A percentile compares a stretch with the other conserved stretches of the same genome.
phyloP scores from a whole-genome alignment of 202 grass and related monocot genomes.

The Cymbopogon flexuosus region DNA sequence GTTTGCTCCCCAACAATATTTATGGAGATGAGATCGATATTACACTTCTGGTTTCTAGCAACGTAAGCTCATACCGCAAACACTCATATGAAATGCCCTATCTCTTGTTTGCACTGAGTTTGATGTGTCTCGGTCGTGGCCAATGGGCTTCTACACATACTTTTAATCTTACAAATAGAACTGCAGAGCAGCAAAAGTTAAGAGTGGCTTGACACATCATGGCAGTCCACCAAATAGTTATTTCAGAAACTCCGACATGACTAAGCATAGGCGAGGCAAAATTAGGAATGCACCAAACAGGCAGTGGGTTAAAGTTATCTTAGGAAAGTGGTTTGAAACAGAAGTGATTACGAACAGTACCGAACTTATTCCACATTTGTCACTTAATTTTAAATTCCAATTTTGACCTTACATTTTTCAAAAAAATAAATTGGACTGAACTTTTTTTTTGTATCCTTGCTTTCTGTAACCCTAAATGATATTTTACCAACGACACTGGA shows the following conservation, averaged over 20 bases:
- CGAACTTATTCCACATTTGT: background rate
- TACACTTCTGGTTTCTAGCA: slow-evolving; percentile 67
- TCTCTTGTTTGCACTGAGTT: background rate
- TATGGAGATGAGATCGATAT: slow-evolving; percentile 52
- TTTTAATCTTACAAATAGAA: slow-evolving; percentile 12
- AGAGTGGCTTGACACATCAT: background rate
- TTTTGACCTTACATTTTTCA: background rate
- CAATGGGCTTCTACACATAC: slow-evolving; percentile 3
- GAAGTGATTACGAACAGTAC: background rate
- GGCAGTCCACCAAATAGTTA: background rate
- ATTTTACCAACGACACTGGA: background rate
- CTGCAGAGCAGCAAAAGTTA: background rate
- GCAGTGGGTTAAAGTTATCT: background rate
- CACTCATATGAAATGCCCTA: background rate
- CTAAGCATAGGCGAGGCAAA: background rate
- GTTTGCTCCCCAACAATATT: slow-evolving; percentile 61
- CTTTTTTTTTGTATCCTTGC: background rate
- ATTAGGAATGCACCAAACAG: background rate
- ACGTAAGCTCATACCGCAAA: slow-evolving; percentile 54
- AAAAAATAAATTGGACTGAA: background rate
- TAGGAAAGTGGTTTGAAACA: slow-evolving; percentile 14
- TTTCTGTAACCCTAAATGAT: slow-evolving; percentile 12
- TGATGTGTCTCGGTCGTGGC: slow-evolving; percentile 6
- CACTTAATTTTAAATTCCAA: background rate
- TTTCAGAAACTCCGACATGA: background rate